Base-by-base conservation (phyloP, 2,329 filamentous ascomycete species). In the Talaromyces sp. region DNA sequence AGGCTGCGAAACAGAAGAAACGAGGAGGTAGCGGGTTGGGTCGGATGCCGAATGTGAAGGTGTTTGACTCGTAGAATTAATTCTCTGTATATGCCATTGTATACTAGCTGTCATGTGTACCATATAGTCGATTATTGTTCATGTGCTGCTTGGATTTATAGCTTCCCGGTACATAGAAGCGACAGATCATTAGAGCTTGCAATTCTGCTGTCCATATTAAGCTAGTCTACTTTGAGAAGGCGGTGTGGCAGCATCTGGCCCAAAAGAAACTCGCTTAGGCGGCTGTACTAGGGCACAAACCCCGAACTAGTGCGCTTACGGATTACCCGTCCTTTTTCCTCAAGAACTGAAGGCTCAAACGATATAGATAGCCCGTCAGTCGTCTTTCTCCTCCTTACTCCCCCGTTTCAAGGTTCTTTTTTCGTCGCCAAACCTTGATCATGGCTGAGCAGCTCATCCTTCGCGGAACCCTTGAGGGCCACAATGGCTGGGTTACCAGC, bases 401-500 rank as follows among this genome's bases (percentile, higher is more conserved):
- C 63, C 71, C 75, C 73, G 70, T 72, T 72, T 75, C 76, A 72
- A 74, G 73, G 72, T 73, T 73, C 73, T 71, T 74, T 73, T 73
- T 76, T 75, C 74, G 72, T 73, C 73, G 73, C 75, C 71, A 71
- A 72, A 78, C 73, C 77, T 74, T 74, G 73, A 80, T 78, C 79
- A 95, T 95, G 91, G 89, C 90, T 87, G 91, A 95, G 88, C 90
- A 94, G 88, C 87, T 95, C 83, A 92, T 96, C 86, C 90, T 95
- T 84, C 93, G 94, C 87, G 92, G 92, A 83, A 95, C 91, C 87
- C 91, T 96, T 83, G 92, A 95, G 90, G 94, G 94, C 89, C 94
- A 98, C 90, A 95, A 91, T 87, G 94, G 94, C 88, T 98, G 94
- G 94, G 94, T 98, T 86, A 98, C 94, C 84, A 93, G 89, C 86